These are phyloP conservation scores for Zygotorulaspora sp. DNA, from an alignment of 805 yeast species.

Conservation along the genomic window DNA sequence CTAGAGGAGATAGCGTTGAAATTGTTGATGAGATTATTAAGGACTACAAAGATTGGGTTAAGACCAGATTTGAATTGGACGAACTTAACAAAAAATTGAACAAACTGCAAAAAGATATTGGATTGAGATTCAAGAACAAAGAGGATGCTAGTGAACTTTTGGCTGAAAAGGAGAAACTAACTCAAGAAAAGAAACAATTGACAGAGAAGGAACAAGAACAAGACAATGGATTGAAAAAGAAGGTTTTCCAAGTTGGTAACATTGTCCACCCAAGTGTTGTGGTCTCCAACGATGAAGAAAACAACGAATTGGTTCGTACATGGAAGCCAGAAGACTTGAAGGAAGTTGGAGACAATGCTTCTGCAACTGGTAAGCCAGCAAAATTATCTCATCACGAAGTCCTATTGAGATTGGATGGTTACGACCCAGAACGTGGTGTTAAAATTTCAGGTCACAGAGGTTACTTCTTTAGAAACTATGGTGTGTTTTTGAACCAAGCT, in stretches of 20 bases:
- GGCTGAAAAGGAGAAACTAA: constrained; percentile 72
- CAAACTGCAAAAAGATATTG: constrained; percentile 89
- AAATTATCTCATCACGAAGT: constrained; percentile 92
- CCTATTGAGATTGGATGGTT: constrained; percentile 89
- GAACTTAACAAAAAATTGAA: constrained; percentile 84
- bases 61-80: constrained; percentile 83
- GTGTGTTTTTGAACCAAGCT: constrained; percentile 97
- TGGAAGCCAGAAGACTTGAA: constrained; percentile 78
- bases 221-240: constrained; percentile 65
- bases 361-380: constrained; percentile 75
- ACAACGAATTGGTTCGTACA: constrained; percentile 79
- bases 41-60: constrained; percentile 91
- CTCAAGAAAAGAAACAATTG: constrained; percentile 62
- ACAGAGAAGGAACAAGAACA: constrained; percentile 70
- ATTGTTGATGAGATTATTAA: constrained; percentile 90
- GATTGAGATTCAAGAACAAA: constrained; percentile 86
- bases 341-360: constrained; percentile 58
- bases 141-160: constrained; percentile 87
- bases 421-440: constrained; percentile 98
- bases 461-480: constrained; percentile 88
- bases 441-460: constrained; percentile 98
- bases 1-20: constrained; percentile 93
- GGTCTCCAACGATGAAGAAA: constrained; percentile 80
- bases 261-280: constrained; percentile 90
- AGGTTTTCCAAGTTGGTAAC: constrained; percentile 90